phyloP scores from a whole-genome alignment of 257 asterid species.

The Paraleonurus japonicus region DNA sequence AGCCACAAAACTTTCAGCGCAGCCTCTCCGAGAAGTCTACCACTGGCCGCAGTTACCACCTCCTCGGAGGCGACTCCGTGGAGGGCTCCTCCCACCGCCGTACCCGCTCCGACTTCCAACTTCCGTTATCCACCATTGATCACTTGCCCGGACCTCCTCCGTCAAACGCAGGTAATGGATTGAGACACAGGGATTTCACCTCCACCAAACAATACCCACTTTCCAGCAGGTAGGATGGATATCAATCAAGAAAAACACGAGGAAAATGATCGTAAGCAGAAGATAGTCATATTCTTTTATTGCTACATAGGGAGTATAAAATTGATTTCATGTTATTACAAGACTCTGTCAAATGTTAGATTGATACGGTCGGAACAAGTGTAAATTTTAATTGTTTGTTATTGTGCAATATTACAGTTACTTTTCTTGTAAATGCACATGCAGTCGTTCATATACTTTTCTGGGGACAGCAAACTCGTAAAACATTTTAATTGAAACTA shows the following conservation, averaged over 20 bases:
- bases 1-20: constrained; percentile 40
- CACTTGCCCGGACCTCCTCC: constrained; percentile 1
- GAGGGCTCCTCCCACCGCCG: constrained; percentile 66
- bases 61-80: constrained; percentile 40
- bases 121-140: constrained; percentile 24
- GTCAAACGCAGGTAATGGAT: constrained; percentile 10
- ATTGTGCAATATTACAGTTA: background rate
- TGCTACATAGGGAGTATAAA: background rate
- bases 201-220: background rate
- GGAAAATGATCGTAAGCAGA: background rate
- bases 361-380: background rate
- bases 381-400: constrained; percentile 6
- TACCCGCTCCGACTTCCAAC: constrained; percentile 51
- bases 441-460: no score
- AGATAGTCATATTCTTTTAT: constrained; percentile 17
- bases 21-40: constrained; percentile 60
- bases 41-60: constrained; percentile 61
- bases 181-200: constrained; percentile 26
- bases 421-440: no score
- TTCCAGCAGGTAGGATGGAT: constrained; percentile 8
- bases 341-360: background rate
- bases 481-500: background rate
- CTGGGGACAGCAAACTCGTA: background rate
- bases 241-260: background rate
- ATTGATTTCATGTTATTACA: background rate